Evolutionary conservation across 345 rosid genomes (phyloP), one percentile per base, ranked within the genome.

Genomic region (Eucalyptus erythrocorys): DNA sequence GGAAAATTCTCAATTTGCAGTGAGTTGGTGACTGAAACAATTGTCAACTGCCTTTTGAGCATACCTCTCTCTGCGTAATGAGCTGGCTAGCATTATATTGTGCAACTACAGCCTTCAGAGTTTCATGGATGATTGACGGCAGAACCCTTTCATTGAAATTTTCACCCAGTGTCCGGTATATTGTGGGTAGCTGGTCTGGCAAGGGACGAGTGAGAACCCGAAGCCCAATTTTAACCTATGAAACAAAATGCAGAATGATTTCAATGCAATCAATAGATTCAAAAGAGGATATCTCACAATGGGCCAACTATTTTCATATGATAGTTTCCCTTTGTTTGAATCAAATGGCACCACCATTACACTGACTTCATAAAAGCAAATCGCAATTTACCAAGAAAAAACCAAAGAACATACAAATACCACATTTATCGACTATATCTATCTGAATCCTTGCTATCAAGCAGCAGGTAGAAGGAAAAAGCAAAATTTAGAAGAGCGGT

Each of bases 61-160:
- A 22, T 80, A 95, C 99, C 95, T 98, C 99, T 93, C 99, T 94
- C 91, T 97, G 99, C 13, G 99, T 97, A 86, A 97, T 95, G 85
- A 97, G 98, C 92, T 97, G 99, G 91, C 99, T 97, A 86, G 98
- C 99, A 90, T 97, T 97, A 90, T 96, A 97, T 91, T 96, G 98
- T 53, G 99, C 99, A 79, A 97, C 98, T 81, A 97, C 99, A 61
- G 99, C 96, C 92, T 97, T 97, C 61, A 97, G 89, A 27, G 99
- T 97, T 91, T 97, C 99, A 87, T 97, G 95, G 89, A 97, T 94
- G 90, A 97, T 96, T n/a, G 99, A 96, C 49, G 99, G 98, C 86
- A 97, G 93, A 86, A 96, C 98, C 91, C 98, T 94, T 88, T 97
- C 98, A 82, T 93, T 95, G 90, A 95, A 98, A 86, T 95, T 95